Percentiles rank a stretch among this genome's conserved stretches.
These are phyloP conservation scores for Atkinsonella hypoxylon DNA, from an alignment of 2,329 filamentous ascomycete genomes.

Conservation along the genomic window DNA sequence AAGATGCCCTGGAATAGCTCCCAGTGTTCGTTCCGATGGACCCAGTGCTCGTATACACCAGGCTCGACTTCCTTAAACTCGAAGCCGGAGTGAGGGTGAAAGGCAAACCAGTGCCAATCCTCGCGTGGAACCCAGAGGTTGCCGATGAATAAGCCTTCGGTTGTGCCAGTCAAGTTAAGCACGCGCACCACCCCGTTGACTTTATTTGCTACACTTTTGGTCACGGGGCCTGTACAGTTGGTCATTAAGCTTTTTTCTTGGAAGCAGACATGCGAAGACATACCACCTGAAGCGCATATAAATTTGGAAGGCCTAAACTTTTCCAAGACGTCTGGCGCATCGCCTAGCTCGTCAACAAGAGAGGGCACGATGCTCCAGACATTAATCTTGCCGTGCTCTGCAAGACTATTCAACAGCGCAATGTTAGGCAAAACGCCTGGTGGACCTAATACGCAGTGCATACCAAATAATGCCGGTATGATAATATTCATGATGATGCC, in stretches of 20 bases:
- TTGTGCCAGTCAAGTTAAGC: constrained; percentile 22
- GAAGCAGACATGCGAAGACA: neutral
- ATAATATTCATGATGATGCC: constrained; percentile 30
- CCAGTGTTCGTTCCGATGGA: constrained; percentile 18
- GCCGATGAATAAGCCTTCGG: constrained; percentile 22
- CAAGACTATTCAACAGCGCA: constrained; percentile 20
- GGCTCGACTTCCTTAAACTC: constrained; percentile 21
- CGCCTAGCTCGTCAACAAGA: constrained; percentile 21
- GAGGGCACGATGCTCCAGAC: constrained; percentile 27
- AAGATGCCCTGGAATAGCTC: constrained; percentile 21
- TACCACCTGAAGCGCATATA: constrained; percentile 22
- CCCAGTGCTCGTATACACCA: constrained; percentile 21
- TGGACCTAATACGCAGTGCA: constrained; percentile 26
- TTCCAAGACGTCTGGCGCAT: constrained; percentile 17
- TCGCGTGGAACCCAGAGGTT: constrained; percentile 16
- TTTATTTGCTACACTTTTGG: constrained; percentile 14
- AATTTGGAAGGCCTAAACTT: constrained; percentile 22
- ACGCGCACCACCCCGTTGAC: constrained; percentile 21
- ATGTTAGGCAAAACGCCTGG: constrained; percentile 23
- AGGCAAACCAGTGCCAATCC: constrained; percentile 22
- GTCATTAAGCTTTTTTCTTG: neutral
- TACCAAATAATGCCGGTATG: constrained; percentile 22
- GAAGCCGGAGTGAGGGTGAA: constrained; percentile 22
- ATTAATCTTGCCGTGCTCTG: constrained; percentile 22
- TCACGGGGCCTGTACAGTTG: constrained; percentile 15